Percentiles rank a stretch among this genome's conserved stretches.
Conservation (phyloP, 495 filamentous ascomycete genomes). For the Lasiosphaeria ovina region DNA sequence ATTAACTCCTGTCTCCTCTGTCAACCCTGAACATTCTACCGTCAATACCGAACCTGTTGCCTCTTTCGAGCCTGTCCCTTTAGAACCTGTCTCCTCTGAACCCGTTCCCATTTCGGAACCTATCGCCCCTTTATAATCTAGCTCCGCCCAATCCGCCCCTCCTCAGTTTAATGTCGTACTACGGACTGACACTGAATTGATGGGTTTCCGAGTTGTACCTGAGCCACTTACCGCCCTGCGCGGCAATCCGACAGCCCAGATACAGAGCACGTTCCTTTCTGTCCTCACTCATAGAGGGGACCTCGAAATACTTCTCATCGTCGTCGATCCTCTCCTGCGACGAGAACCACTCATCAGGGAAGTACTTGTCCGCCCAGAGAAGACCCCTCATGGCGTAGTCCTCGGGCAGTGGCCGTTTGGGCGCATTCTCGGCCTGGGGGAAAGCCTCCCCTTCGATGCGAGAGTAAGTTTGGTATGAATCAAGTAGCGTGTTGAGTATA, state of each 20-base stretch:
- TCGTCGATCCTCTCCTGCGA: constrained; percentile 66
- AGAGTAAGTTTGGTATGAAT: constrained; percentile 42
- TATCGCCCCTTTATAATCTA: too few relatives aligned
- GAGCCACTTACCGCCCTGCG: constrained; percentile 31
- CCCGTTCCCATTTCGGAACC: too few relatives aligned
- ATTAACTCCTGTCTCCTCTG: too few relatives aligned
- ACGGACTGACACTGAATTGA: constrained; percentile 33
- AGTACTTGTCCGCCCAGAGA: too few relatives aligned
- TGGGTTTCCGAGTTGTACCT: constrained; percentile 31
- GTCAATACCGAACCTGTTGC: too few relatives aligned
- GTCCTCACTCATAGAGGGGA: constrained; percentile 59
- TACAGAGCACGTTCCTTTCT: constrained; percentile 74
- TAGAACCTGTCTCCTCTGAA: too few relatives aligned
- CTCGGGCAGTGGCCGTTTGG: constrained; percentile 69
- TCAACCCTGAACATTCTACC: too few relatives aligned
- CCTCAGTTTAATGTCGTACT: constrained; percentile 31
- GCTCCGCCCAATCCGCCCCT: too few relatives aligned
- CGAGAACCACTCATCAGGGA: constrained; percentile 70
- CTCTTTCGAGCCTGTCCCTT: too few relatives aligned
- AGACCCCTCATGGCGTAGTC: constrained; percentile 80
- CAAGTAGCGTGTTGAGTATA: constrained; percentile 65
- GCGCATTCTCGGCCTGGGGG: too few relatives aligned
- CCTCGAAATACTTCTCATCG: constrained; percentile 72
- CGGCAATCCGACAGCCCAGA: constrained; percentile 61
- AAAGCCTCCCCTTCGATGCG: too few relatives aligned